Base-by-base conservation (phyloP, 306 rosid genomes). In the Cyclanthera cordifolia region DNA sequence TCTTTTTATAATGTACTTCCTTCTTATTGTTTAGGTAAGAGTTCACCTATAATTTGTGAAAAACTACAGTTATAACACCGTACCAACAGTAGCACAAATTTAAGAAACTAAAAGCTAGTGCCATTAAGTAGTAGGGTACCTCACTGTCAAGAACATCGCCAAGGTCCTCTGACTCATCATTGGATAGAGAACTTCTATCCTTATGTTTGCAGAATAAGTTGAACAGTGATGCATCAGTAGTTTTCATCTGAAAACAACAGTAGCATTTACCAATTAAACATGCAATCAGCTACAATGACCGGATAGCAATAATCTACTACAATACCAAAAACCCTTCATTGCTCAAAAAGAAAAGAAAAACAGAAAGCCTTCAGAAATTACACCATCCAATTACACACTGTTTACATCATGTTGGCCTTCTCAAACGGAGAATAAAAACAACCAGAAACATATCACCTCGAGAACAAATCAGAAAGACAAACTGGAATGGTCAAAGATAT, bases 71-170 rank as follows among this genome's bases (percentile, higher is more conserved):
- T 45, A 65, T 8, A 23, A 65, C 28, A 65, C 34, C 32, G 43
- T 2, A 6, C 34, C 11, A 21, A 64, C 69, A 65, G 6, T 3
- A 14, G n/a, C n/a, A 45, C 6, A 45, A 45, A 65, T 45, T 5
- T 5, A 20, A 45, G 69, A 65, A 65, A 65, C 30, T 14, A 45
- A 45, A 45, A 8, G 70, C 70, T 65, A 64, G 45, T 21, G 70
- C 70, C 14, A 14, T 21, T 64, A 12, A 20, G 20, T 14, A 45
- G 39, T 37, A 37, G 43, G 43, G 25, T 17, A 65, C 70, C 70
- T 65, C 70, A 43, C 53, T 65, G 20, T 65, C 70, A 45, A 23
- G 13, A 65, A 65, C n/a, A 65, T 65, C 70, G 14, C 70, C 53
- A 65, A 65, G 37, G 53, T 65, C 53, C 32, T 65, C 70, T 3